These are phyloP conservation scores for Fomitopsis betulina DNA, from an alignment of 1,284 basidiomycete species.

Conservation along the genomic window DNA sequence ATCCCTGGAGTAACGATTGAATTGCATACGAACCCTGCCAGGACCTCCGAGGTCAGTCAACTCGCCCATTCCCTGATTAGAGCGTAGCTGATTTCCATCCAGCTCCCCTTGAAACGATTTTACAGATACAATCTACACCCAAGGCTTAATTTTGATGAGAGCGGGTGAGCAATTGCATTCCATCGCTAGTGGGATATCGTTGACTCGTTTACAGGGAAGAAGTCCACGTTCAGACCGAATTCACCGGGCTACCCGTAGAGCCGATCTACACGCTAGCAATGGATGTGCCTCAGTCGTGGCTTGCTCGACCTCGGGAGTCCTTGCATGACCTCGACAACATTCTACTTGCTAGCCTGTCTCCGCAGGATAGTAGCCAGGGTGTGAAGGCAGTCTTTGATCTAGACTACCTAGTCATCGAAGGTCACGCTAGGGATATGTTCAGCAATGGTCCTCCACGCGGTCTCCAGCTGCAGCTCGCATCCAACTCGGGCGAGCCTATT, in stretches of 20 bases:
- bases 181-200: slow-evolving; percentile 3
- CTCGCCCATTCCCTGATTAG: neutral
- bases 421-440: slow-evolving; percentile 78
- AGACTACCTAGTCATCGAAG: slow-evolving; percentile 90
- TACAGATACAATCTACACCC: slow-evolving; percentile 77
- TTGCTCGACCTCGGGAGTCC: slow-evolving; percentile 86
- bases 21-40: slow-evolving; percentile 72
- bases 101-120: slow-evolving; percentile 93
- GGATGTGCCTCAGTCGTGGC: slow-evolving; percentile 89
- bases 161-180: slow-evolving; percentile 48
- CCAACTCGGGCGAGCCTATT: slow-evolving; percentile 44
- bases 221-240: slow-evolving; percentile 42
- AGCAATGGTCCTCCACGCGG: slow-evolving; percentile 74
- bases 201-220: slow-evolving; percentile 40
- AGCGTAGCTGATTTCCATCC: neutral
- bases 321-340: slow-evolving; percentile 96
- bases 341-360: slow-evolving; percentile 66
- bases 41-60: slow-evolving; percentile 58
- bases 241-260: slow-evolving; percentile 54
- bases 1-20: slow-evolving; percentile 65
- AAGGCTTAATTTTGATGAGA: slow-evolving; percentile 59
- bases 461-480: slow-evolving; percentile 76
- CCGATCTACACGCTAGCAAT: slow-evolving; percentile 90
- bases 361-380: slow-evolving; percentile 46
- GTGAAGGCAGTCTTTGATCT: slow-evolving; percentile 86